Evolutionary conservation across 805 yeast genomes (phyloP), one percentile per base, ranked within the genome.

Genomic region (Ascoidea tarda): DNA sequence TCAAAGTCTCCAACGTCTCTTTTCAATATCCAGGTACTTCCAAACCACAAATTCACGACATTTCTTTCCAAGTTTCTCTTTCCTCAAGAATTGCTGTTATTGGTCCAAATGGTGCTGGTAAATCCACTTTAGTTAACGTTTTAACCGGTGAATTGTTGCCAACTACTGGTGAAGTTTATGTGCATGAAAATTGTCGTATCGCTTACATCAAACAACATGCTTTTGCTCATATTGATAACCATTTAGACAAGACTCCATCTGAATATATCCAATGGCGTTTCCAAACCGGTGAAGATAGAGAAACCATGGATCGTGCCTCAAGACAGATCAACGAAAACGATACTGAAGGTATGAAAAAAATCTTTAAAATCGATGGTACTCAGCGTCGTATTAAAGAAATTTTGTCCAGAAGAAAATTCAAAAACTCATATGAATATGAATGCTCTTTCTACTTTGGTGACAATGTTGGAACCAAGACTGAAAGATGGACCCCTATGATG

Each of bases 261-360:
- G 99, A 93, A 81, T 93, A 93, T 81, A 93, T 93, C 67, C 99
- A 93, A 81, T 93, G 99, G 99, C 93, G 99, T 85, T 93, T 91
- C 97, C 99, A 93, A 81, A 93, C 99, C 71, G 99, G 99, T 90
- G 99, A 93, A 81, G 99, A 93, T 77, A 89, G 99, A 81, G 99
- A 93, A 82, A 93, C 99, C 77, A 93, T 93, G 99, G 99, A 93
- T 82, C 87, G 98, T 81, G 99, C 98, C 72, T 88, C 95, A 75
- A 88, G 99, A 82, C 91, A 84, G 74, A 89, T 93, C 73, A 89
- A 86, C 71, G 99, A 93, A 79, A 76, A 79, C 66, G 99, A 93
- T 77, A 97, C 90, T 81, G 81, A 84, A 75, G 87, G 95, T 71
- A 93, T 93, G 99, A 89, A 93, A 90, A 93, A 91, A 82, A 85